phyloP scores from a whole-genome alignment of 148 eudicot species.

The Vaccinium corymbosum region DNA sequence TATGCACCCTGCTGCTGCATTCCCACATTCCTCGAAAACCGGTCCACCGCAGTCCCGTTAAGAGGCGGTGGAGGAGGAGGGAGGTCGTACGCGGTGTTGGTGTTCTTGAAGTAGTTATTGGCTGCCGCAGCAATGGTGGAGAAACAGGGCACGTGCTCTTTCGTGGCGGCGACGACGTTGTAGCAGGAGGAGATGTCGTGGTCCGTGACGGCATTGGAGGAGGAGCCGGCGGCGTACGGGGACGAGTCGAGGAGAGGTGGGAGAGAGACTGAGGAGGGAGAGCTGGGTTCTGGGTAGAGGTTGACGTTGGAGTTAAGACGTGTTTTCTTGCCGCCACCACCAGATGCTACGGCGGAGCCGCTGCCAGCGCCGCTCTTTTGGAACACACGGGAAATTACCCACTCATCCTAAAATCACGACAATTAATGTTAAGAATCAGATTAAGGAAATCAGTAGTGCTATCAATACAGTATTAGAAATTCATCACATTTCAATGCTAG shows the following conservation, averaged over 20 bases:
- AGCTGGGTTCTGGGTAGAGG: constrained; percentile 45
- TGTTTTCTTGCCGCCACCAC: constrained; percentile 23
- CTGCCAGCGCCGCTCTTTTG: constrained; percentile 45
- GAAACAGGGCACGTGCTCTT: constrained; percentile 96
- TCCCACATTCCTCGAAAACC: constrained; percentile 6
- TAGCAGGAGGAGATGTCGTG: constrained; percentile 46
- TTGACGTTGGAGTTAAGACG: constrained; percentile 10
- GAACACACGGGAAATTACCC: constrained; percentile 78
- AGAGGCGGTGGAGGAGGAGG: constrained; percentile 19
- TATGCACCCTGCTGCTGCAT: constrained; percentile 29
- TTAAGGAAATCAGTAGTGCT: background rate
- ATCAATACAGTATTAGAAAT: too few relatives aligned
- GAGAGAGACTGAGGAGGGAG: constrained; percentile 45
- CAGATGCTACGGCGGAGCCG: constrained; percentile 14
- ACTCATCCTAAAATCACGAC: constrained; percentile 46
- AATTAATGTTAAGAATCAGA: background rate
- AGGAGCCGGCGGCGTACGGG: constrained; percentile 24
- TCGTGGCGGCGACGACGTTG: constrained; percentile 7
- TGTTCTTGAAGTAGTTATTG: constrained; percentile 17
- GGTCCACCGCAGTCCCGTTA: background rate
- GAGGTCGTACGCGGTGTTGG: constrained; percentile 17
- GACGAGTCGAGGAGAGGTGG: constrained; percentile 69
- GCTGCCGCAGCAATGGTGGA: constrained; percentile 39
- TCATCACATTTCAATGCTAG: too few relatives aligned
- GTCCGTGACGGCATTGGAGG: constrained; percentile 24